A percentile compares a stretch with the other conserved stretches of the same genome.
phyloP scores from a whole-genome alignment of 495 filamentous ascomycete genomes.

The Stereocaulon alpinum region DNA sequence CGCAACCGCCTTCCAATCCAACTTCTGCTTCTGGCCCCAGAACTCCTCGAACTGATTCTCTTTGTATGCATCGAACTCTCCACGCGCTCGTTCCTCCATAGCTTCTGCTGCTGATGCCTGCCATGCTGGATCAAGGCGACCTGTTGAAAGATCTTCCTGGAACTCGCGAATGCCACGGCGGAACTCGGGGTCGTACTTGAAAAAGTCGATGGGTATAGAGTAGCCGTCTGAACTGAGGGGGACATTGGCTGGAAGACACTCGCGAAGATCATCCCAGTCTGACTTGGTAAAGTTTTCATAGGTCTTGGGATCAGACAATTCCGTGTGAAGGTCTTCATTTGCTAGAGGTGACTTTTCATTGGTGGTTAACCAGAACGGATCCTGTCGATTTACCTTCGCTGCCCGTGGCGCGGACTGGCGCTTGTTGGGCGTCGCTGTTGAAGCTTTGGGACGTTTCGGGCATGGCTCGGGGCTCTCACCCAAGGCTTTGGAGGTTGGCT shows the following conservation, averaged over 20 bases:
- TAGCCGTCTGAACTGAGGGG: slow-evolving; percentile 31
- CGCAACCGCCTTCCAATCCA: slow-evolving; percentile 28
- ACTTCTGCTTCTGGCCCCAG: slow-evolving; percentile 57
- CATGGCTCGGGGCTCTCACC: not conserved
- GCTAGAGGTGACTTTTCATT: slow-evolving; percentile 45
- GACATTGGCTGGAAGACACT: slow-evolving; percentile 43
- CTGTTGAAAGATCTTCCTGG: slow-evolving; percentile 49
- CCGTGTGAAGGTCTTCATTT: slow-evolving; percentile 43
- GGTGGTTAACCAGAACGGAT: slow-evolving; percentile 44
- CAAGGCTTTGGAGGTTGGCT: no score
- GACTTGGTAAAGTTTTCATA: slow-evolving; percentile 47
- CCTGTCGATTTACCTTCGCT: slow-evolving; percentile 29
- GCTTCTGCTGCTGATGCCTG: slow-evolving; percentile 52
- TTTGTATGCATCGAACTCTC: slow-evolving; percentile 63
- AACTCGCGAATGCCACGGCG: slow-evolving; percentile 40
- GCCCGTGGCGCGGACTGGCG: slow-evolving; percentile 13
- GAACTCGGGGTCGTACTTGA: slow-evolving; percentile 44
- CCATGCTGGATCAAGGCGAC: slow-evolving; percentile 58
- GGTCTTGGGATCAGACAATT: slow-evolving; percentile 44
- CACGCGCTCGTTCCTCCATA: slow-evolving; percentile 48
- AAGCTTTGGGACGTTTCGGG: not conserved
- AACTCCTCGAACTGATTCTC: slow-evolving; percentile 53
- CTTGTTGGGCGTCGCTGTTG: not conserved
- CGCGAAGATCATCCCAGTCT: slow-evolving; percentile 46
- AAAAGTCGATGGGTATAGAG: slow-evolving; percentile 33